Conservation (phyloP, 345 rosid genomes). For the Populus tremula region DNA sequence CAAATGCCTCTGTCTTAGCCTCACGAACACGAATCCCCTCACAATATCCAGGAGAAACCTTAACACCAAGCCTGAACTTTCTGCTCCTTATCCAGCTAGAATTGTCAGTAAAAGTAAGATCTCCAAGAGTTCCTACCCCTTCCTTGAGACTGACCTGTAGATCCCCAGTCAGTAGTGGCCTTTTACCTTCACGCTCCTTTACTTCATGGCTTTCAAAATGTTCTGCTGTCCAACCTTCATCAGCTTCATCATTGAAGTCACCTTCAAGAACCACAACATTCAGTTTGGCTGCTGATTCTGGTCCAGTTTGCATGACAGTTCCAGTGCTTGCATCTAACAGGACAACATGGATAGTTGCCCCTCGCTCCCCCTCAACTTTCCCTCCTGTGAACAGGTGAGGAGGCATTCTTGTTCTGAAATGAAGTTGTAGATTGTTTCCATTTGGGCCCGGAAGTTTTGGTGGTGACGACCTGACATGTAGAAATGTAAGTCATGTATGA, state of each 20-base stretch:
- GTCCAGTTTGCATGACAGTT: slow-evolving; percentile 57
- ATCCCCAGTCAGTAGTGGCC: slow-evolving; percentile 84
- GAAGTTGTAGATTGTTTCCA: slow-evolving; percentile 66
- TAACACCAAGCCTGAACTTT: slow-evolving; percentile 89
- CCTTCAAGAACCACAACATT: slow-evolving; percentile 79
- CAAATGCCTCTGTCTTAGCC: slow-evolving; percentile 85
- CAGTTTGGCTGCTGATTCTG: slow-evolving; percentile 65
- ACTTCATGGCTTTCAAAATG: slow-evolving; percentile 73
- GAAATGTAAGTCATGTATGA: slow-evolving; percentile 6
- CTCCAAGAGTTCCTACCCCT: slow-evolving; percentile 85
- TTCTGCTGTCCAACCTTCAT: slow-evolving; percentile 65
- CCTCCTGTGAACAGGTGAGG: slow-evolving; percentile 93
- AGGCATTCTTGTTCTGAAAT: slow-evolving; percentile 80
- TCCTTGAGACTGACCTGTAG: slow-evolving; percentile 68
- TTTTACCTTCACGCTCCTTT: slow-evolving; percentile 84
- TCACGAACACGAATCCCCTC: slow-evolving; percentile 64
- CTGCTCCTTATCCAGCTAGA: slow-evolving; percentile 98
- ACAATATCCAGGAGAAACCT: slow-evolving; percentile 48
- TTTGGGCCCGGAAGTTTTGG: slow-evolving; percentile 57
- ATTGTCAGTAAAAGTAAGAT: slow-evolving; percentile 82
- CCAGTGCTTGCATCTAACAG: slow-evolving; percentile 61
- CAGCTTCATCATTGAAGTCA: slow-evolving; percentile 67
- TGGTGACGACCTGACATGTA: slow-evolving; percentile 48
- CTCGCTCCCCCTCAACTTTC: slow-evolving; percentile 87
- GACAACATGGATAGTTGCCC: slow-evolving; percentile 75